A percentile compares a stretch with the other conserved stretches of the same genome.
Evolutionary conservation across 2,329 filamentous ascomycete genomes (phyloP).

Genomic region (Colletotrichum orchidophilum): DNA sequence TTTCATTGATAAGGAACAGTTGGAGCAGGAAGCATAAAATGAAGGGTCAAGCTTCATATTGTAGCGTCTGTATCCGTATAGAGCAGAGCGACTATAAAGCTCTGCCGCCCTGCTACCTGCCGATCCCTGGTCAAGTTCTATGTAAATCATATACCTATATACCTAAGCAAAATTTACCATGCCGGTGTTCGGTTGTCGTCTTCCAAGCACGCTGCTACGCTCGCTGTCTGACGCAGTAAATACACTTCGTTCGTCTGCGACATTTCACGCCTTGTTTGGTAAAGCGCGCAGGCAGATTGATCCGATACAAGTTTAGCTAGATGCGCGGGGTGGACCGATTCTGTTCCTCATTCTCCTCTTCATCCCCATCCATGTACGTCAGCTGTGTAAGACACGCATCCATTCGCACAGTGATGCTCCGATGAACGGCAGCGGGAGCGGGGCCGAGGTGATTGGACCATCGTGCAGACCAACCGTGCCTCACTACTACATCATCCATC

Average conservation of each 20-base stretch:
- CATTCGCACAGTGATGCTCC: conserved; percentile 9
- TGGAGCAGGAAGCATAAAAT: background rate
- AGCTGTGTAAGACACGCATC: conserved; percentile 5
- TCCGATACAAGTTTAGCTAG: background rate
- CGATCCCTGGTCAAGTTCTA: background rate
- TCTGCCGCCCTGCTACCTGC: background rate
- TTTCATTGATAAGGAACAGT: background rate
- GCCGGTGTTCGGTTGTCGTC: background rate
- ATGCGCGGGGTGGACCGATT: background rate
- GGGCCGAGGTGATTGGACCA: conserved; percentile 4
- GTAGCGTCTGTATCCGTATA: background rate
- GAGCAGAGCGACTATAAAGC: background rate
- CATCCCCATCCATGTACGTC: background rate
- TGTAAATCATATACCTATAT: too few species aligned
- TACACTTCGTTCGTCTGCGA: background rate
- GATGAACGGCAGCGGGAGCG: conserved; percentile 8
- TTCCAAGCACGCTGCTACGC: background rate
- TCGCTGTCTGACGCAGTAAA: background rate
- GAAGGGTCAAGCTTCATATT: background rate
- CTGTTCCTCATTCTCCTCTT: background rate
- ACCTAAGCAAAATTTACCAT: background rate
- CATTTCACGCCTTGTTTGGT: background rate
- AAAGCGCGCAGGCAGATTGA: background rate
- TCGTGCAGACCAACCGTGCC: background rate
- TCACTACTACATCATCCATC: background rate